Conservation (phyloP, 2,329 filamentous ascomycete species). For the Phymatotrichopsis omnivora region DNA sequence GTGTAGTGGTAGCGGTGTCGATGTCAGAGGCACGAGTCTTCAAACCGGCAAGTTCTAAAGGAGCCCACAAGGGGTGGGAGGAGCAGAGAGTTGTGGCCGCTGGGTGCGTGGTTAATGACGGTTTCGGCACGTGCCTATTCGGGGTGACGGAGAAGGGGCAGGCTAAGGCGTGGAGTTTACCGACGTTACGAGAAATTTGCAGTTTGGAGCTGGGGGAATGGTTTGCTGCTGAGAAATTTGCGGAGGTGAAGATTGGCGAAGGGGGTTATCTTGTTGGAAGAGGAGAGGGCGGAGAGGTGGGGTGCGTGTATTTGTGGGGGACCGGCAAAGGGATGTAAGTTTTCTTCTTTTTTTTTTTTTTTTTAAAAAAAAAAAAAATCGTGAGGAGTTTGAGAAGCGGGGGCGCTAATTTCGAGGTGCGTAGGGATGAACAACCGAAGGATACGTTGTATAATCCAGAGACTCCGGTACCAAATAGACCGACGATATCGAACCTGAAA, state of each 20-base stretch:
- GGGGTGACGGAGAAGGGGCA: constrained; percentile 76
- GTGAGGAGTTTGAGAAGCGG: no score
- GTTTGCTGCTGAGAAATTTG: constrained; percentile 19
- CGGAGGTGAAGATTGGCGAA: constrained; percentile 22
- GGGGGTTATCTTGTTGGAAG: constrained; percentile 72
- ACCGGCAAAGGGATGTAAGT: constrained; percentile 54
- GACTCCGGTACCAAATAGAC: constrained; percentile 62
- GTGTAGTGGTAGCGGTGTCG: constrained; percentile 69
- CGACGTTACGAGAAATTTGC: constrained; percentile 74
- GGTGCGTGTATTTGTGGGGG: constrained; percentile 76
- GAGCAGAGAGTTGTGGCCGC: constrained; percentile 67
- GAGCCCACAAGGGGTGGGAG: constrained; percentile 86
- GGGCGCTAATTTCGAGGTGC: constrained; percentile 1
- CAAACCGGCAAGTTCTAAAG: constrained; percentile 72
- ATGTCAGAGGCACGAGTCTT: constrained; percentile 71
- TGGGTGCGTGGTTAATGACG: constrained; percentile 61
- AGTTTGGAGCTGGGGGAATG: constrained; percentile 15
- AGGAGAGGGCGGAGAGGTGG: constrained; percentile 78
- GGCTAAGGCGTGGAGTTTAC: constrained; percentile 74
- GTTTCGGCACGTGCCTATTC: constrained; percentile 67
- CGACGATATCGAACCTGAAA: constrained; percentile 88
- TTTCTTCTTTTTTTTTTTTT: constrained; percentile 25
- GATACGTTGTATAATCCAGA: constrained; percentile 73
- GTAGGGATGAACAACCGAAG: constrained; percentile 31
- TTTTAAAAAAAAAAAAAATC: no score